Base-by-base conservation (phyloP, 371 early-diverging fungal genomes). In the Smittium culicis region DNA sequence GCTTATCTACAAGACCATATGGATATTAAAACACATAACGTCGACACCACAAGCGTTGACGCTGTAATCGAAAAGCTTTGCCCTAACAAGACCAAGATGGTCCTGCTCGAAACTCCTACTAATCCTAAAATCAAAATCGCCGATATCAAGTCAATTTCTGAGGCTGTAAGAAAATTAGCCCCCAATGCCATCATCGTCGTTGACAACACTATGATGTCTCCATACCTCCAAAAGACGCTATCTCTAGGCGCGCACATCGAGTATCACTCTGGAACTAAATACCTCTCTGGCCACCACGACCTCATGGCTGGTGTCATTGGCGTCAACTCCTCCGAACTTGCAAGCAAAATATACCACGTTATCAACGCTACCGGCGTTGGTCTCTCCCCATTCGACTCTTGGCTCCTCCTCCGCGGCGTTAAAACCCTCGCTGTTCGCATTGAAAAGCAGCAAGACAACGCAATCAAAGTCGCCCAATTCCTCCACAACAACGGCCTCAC, bases 181-280 rank as follows among this genome's bases (percentile, higher is more conserved):
- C 70, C 92, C 87, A 87, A 85, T 65, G 83, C 85, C 61, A 66
- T 87, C 63, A 79, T 96, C 55, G 97, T 95, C 24, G 66, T 82
- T 76, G 96, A 96, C 79, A 97, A 96, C 85, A 97, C 97, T 20
- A 96, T 97, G 81, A 88, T 96, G 93, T 83, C 84, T 67, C 94
- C 98, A 35, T 95, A 90, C 81, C 89, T 94, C 85, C 96, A 96
- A 78, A 88, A 88, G 78, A 93, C 96, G 14, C 79, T 96, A 45
- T 66, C 77, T 17, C 77, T 94, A 67, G 98, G 97, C 57, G 98
- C 95, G 29, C 96, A 97, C 73, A 85, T 96, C 66, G 95, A 90
- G 58, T 90, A 94, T 35, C 97, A 97, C 80, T 94, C 95, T 20
- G 94, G 92, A 34, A 96, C 97, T 65, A 97, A 97, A 81, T 96